Percentiles rank a stretch among this genome's conserved stretches.
Conservation (phyloP, 345 rosid genomes). For the Rhizophora mangle region DNA sequence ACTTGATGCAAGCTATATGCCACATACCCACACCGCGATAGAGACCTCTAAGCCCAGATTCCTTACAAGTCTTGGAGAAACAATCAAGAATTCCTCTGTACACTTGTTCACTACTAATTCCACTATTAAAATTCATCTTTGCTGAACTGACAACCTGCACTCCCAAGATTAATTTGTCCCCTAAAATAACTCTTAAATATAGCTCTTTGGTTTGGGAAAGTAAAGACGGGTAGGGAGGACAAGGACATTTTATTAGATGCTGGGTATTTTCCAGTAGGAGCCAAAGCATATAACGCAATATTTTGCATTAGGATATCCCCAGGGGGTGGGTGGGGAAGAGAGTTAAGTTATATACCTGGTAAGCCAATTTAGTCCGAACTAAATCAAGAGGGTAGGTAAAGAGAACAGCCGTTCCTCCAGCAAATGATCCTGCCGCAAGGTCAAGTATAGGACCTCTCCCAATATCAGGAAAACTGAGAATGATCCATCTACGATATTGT, state of each 20-base stretch:
- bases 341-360: constrained; percentile 54
- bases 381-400: constrained; percentile 90
- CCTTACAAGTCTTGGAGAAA: constrained; percentile 66
- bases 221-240: not conserved
- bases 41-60: constrained; percentile 73
- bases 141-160: constrained; percentile 66
- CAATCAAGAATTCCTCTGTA: constrained; percentile 80
- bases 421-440: constrained; percentile 87
- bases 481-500: constrained; percentile 89
- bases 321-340: not conserved
- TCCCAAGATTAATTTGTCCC: constrained; percentile 16
- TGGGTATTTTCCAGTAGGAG: not conserved
- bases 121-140: constrained; percentile 36
- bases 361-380: constrained; percentile 85
- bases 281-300: not conserved
- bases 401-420: constrained; percentile 91
- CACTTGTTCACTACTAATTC: constrained; percentile 38
- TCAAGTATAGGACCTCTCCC: constrained; percentile 86
- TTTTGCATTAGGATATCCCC: too few relatives aligned
- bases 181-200: constrained; percentile 5
- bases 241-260: not conserved
- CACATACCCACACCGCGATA: constrained; percentile 90
- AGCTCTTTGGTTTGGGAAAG: not conserved
- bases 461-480: constrained; percentile 48
- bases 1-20: constrained; percentile 9